phyloP scores from a whole-genome alignment of 2,329 filamentous ascomycete genomes.

The Fusarium zealandicum region DNA sequence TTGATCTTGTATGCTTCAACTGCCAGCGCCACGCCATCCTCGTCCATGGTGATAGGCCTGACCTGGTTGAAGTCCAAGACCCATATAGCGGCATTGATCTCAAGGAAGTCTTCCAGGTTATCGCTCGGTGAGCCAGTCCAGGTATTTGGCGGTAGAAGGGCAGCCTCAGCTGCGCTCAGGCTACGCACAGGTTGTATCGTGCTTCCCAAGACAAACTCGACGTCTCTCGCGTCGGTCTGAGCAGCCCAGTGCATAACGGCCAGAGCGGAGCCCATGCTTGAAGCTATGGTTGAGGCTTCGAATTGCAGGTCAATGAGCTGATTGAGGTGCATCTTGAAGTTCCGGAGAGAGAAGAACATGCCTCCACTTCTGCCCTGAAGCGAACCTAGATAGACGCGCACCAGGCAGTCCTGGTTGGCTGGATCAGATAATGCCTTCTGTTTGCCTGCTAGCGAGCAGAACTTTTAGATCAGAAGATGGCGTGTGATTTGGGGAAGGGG shows the following conservation, averaged over 20 bases:
- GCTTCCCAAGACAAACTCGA: constrained; percentile 45
- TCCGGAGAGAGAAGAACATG: constrained; percentile 41
- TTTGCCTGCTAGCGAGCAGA: constrained; percentile 17
- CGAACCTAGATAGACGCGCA: constrained; percentile 33
- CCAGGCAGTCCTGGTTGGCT: constrained; percentile 36
- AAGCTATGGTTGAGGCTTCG: constrained; percentile 29
- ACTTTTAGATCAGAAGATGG: constrained; percentile 29
- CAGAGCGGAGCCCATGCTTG: constrained; percentile 39
- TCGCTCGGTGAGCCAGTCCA: not conserved
- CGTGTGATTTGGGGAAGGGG: constrained; percentile 38
- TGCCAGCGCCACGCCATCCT: constrained; percentile 25
- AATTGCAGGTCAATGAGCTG: constrained; percentile 40
- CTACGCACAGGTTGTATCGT: not conserved
- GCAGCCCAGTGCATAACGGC: constrained; percentile 46
- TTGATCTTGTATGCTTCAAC: constrained; percentile 32
- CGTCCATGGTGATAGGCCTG: constrained; percentile 29
- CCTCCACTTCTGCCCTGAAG: not conserved
- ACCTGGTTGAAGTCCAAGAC: constrained; percentile 46
- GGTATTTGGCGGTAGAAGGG: not conserved
- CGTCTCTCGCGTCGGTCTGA: constrained; percentile 39
- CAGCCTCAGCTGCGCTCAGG: not conserved
- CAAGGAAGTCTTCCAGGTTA: constrained; percentile 15
- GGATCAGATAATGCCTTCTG: constrained; percentile 6
- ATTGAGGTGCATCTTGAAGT: constrained; percentile 45
- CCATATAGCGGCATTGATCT: constrained; percentile 36